Evolutionary conservation across 1,139 yeast species (phyloP).

Genomic region (Hansenula lynferdii): DNA sequence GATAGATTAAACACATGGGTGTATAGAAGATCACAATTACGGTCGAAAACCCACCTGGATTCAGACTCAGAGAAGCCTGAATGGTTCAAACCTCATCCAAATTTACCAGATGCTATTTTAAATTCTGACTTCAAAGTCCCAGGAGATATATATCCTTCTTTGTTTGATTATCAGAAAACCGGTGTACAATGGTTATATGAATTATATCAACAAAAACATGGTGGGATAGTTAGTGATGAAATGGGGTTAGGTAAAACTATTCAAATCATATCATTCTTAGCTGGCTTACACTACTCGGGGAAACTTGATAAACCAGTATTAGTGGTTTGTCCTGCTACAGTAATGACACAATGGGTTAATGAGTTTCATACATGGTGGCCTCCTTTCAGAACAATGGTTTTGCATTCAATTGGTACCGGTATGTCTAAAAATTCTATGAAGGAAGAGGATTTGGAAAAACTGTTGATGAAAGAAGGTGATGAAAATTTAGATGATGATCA

Average conservation of each 20-base stretch:
- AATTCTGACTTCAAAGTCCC: slow-evolving; percentile 72
- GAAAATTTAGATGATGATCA: slow-evolving; percentile 30
- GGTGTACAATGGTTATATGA: slow-evolving; percentile 84
- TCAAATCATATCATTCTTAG: slow-evolving; percentile 84
- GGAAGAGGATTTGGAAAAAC: slow-evolving; percentile 48
- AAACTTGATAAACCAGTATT: slow-evolving; percentile 71
- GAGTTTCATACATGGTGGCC: slow-evolving; percentile 99
- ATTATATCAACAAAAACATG: slow-evolving; percentile 76
- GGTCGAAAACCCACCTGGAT: slow-evolving; percentile 18
- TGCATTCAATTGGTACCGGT: slow-evolving; percentile 92
- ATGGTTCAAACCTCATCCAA: slow-evolving; percentile 76
- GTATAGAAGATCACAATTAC: slow-evolving; percentile 35
- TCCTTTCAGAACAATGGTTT: slow-evolving; percentile 75
- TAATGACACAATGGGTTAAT: slow-evolving; percentile 91
- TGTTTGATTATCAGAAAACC: slow-evolving; percentile 91
- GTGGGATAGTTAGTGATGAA: slow-evolving; percentile 96
- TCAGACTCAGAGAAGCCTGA: slow-evolving; percentile 29
- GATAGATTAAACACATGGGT: slow-evolving; percentile 59
- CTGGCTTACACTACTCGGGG: slow-evolving; percentile 84
- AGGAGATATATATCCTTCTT: slow-evolving; percentile 82
- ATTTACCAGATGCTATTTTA: slow-evolving; percentile 66
- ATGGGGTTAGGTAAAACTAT: slow-evolving; percentile 98
- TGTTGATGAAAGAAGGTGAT: slow-evolving; percentile 42
- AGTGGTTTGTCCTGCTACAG: slow-evolving; percentile 95
- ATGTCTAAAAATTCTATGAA: slow-evolving; percentile 43